Conservation (phyloP, 225 moss, liverwort and hornwort species). For the Rhytidiadelphus loreus region DNA sequence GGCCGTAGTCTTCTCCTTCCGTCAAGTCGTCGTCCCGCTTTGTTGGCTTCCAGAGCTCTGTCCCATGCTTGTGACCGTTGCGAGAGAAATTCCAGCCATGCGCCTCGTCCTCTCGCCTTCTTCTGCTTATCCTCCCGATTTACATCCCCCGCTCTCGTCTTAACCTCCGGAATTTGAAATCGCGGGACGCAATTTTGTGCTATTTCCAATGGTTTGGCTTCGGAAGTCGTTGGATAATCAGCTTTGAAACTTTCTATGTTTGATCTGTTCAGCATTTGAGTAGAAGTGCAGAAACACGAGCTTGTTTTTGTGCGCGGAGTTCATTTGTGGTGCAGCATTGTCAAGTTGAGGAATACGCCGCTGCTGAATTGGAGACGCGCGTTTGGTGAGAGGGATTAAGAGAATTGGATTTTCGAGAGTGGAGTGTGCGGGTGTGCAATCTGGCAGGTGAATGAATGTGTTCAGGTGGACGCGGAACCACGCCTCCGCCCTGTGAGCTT, state of each 20-base stretch:
- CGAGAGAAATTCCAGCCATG: not conserved
- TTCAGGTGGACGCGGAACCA: not conserved
- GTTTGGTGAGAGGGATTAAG: not conserved
- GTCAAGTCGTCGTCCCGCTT: not conserved
- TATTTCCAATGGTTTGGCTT: not conserved
- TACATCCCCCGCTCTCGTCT: not conserved
- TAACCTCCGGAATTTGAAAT: not conserved
- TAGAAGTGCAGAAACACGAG: not conserved
- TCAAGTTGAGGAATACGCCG: not conserved
- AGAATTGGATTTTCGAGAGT: not conserved
- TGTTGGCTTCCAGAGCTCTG: conserved; percentile 12
- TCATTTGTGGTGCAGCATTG: not conserved
- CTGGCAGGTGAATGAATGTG: conserved; percentile 11
- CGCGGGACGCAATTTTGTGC: not conserved
- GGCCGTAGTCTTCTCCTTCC: not conserved
- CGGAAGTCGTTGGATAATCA: not conserved
- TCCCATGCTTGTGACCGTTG: conserved; percentile 23
- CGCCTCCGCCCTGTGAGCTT: not conserved
- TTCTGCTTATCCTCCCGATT: not conserved
- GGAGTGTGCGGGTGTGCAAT: not conserved
- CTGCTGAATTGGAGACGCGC: not conserved
- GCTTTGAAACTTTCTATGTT: not conserved
- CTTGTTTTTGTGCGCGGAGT: not conserved
- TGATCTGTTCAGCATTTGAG: not conserved
- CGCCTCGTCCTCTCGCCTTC: not conserved